Base-by-base conservation (phyloP, 768 basidiomycete genomes). In the Trametes elegans region DNA sequence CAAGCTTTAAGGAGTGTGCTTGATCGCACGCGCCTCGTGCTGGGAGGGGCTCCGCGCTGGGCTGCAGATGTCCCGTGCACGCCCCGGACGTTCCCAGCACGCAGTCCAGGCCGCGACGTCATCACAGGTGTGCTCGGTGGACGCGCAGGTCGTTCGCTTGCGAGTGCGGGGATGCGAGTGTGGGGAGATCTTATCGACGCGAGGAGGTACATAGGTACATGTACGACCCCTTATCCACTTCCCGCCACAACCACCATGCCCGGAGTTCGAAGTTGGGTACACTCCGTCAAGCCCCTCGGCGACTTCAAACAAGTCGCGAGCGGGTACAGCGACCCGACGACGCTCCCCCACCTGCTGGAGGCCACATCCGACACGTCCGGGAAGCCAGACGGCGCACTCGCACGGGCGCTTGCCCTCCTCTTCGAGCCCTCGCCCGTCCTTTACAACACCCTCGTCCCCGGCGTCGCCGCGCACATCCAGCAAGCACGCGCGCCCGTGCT, bases 401-500 rank as follows among this genome's bases (percentile, higher is more conserved):
- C 64, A 28, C 56, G 55, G 18, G 63, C 71, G 52, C 66, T 84
- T 36, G 61, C 71, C 7, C 60, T 73, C 42, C 76, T 85, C 53
- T 87, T 91, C 66, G 90, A 93, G 67, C 76, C 81, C 39, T 88
- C 88, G 2, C 79, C 81, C 3, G 73, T 82, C 47, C 77, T 91
- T 27, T 66, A 68, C 40, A 65, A 65, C 26, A 70, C 71, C 24
- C 78, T 91, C 45, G 77, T 83, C 45, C 86, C 85, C 2, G 73
- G 77, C 47, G 70, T 88, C 36, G 69, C 71, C 38, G 42, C 55
- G 7, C 50, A 54, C 26, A 44, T 67, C 19, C 34, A 50, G 10
- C 1, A 19, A 31, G 10, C 54, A 6, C 43, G 3, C 34, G 38
- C 19, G 3, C 43, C 43, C 16, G n/a, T 51, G 39, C 29, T 53